Conservation (phyloP, 441 rosid species). For the Euphorbia neoarborescens region DNA sequence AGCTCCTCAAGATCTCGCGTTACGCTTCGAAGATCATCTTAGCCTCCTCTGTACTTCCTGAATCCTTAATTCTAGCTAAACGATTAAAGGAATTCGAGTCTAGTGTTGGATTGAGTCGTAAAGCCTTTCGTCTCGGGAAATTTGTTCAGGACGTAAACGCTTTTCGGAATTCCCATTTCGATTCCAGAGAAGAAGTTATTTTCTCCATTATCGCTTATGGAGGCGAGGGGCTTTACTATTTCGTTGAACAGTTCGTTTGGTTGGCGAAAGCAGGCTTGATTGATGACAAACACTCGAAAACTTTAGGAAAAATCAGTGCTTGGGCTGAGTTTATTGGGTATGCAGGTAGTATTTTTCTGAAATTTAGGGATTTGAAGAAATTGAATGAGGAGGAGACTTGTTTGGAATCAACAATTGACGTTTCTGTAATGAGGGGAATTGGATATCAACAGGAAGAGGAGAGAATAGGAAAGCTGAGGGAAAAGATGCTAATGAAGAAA, state of each 20-base stretch:
- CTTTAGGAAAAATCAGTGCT: conserved; percentile 59
- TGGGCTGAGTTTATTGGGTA: conserved; percentile 80
- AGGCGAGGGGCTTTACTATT: conserved; percentile 83
- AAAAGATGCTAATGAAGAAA: conserved; percentile 62
- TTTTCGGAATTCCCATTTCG: conserved; percentile 38
- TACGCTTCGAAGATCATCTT: conserved; percentile 75
- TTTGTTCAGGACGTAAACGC: conserved; percentile 79
- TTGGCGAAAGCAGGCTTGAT: conserved; percentile 72
- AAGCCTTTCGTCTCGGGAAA: conserved; percentile 91
- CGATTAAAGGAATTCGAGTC: conserved; percentile 80
- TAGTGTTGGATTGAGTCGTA: conserved; percentile 84
- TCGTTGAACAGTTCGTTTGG: conserved; percentile 84
- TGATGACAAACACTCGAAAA: conserved; percentile 40
- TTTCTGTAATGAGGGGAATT: conserved; percentile 43
- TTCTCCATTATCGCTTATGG: conserved; percentile 60
- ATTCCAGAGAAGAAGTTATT: conserved; percentile 35
- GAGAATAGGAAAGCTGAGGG: conserved; percentile 45
- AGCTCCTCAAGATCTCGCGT: conserved; percentile 79
- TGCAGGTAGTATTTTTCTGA: conserved; percentile 54
- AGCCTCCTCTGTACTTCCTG: conserved; percentile 49
- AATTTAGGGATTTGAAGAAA: conserved; percentile 64
- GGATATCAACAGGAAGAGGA: conserved; percentile 37
- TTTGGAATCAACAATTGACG: conserved; percentile 44
- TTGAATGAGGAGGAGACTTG: conserved; percentile 45
- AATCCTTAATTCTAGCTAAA: conserved; percentile 28